Evolutionary conservation across 2,329 filamentous ascomycete genomes (phyloP).

Genomic region (Aaosphaeria pasadenensis): DNA sequence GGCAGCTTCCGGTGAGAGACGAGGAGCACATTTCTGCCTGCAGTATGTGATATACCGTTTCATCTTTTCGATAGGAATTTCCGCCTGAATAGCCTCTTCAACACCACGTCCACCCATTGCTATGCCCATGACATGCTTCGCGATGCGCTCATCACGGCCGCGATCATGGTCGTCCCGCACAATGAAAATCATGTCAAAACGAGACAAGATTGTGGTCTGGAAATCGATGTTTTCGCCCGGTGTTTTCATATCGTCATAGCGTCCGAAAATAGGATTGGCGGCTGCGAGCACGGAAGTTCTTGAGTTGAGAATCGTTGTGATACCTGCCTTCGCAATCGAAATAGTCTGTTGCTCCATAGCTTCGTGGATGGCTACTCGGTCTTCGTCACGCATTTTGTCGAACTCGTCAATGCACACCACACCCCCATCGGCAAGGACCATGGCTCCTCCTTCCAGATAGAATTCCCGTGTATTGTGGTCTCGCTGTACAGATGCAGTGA

Average conservation of each 20-base stretch:
- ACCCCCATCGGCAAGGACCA: constrained; percentile 95
- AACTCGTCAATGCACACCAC: constrained; percentile 99
- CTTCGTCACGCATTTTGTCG: constrained; percentile 99
- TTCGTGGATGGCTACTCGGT: constrained; percentile 96
- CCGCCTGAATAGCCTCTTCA: constrained; percentile 79
- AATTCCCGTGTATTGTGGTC: constrained; percentile 92
- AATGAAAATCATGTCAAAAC: constrained; percentile 99
- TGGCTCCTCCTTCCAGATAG: constrained; percentile 95
- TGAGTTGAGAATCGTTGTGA: constrained; percentile 96
- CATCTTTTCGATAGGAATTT: constrained; percentile 95
- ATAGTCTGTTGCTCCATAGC: constrained; percentile 99
- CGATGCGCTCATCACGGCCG: constrained; percentile 86
- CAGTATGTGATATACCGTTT: constrained; percentile 96
- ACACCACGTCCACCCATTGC: constrained; percentile 87
- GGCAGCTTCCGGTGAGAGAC: constrained; percentile 83
- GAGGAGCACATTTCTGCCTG: constrained; percentile 88
- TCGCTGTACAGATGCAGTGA: constrained; percentile 94
- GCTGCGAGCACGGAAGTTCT: constrained; percentile 92
- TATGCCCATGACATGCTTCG: constrained; percentile 94
- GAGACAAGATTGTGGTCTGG: constrained; percentile 94
- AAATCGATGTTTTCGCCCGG: constrained; percentile 99
- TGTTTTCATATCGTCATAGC: constrained; percentile 96
- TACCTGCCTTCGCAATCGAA: constrained; percentile 96
- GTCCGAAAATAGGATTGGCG: constrained; percentile 94
- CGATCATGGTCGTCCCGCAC: constrained; percentile 93